Base-by-base conservation (phyloP, 1,284 basidiomycete genomes). In the Ganoderma resinaceum region DNA sequence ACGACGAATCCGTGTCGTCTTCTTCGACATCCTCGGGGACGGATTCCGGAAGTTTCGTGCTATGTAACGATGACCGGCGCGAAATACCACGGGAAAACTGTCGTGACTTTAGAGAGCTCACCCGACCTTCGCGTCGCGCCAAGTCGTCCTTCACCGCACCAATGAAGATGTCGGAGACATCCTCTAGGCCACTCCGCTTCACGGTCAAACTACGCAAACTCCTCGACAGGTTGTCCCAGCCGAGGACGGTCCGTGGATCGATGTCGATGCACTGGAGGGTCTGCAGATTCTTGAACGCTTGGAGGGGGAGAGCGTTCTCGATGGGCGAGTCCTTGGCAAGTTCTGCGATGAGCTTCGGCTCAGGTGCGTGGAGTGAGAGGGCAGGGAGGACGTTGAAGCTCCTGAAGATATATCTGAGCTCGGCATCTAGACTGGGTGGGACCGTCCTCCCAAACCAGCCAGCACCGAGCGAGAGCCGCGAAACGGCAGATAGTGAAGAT, bases 331-430 rank as follows among this genome's bases (percentile, higher is more conserved):
- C 93, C 43, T 89, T 85, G 12, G 85, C 83, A 14, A 94, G 85
- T 76, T 94, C 95, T 8, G 86, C 80, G 33, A 97, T 90, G 66
- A 90, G 80, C 69, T 88, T 90, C 55, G 84, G 83, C 55, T 88
- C 87, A 4, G 89, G 89, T 4, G 87, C 86, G 66, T 82, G 83
- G 69, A 91, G 82, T n/a, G 83, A 82, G 46, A 97, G 83, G 2
- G 94, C 90, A 20, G 95, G 95, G 0, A 97, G 83, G 80, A 94
- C 95, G 38, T 94, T 97, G 81, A 96, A 94, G 76, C 90, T 87
- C 77, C 94, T 94, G 81, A 91, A 97, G 73, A 97, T 85, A 81
- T 91, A 95, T 78, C 91, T 95, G 80, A 96, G 87, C 75, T 95
- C 91, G 3, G 85, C 78, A 70, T 95, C 92, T 65, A 93, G 80